phyloP scores from a whole-genome alignment of 305 asterid genomes.

The Fraxinus ornus region DNA sequence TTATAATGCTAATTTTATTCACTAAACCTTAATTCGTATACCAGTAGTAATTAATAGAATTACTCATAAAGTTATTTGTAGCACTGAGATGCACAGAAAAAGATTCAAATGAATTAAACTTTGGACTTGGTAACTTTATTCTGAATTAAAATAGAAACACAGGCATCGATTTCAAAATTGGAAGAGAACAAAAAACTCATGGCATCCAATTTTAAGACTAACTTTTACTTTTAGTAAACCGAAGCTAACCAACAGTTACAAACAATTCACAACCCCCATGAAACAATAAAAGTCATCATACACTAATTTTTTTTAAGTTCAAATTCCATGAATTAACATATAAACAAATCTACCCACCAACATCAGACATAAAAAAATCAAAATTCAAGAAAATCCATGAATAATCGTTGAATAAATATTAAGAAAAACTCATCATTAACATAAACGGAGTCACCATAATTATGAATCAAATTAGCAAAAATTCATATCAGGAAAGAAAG shows the following conservation, averaged over 20 bases:
- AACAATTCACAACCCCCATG: background rate
- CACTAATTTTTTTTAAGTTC: background rate
- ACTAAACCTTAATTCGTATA: background rate
- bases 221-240: background rate
- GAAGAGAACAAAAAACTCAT: background rate
- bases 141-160: background rate
- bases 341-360: background rate
- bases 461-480: background rate
- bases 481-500: background rate
- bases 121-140: background rate
- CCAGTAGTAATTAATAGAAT: background rate
- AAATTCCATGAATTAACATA: background rate
- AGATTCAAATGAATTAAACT: background rate
- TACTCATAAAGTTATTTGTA: background rate
- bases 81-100: background rate
- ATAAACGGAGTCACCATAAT: background rate
- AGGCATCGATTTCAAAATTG: background rate
- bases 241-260: background rate
- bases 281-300: background rate
- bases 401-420: background rate
- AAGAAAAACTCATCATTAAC: background rate
- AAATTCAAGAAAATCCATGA: background rate
- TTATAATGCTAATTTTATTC: background rate
- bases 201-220: background rate
- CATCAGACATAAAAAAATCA: background rate